phyloP scores from a whole-genome alignment of 108 stramenopile genomes.

The Nitzschia sp. region DNA sequence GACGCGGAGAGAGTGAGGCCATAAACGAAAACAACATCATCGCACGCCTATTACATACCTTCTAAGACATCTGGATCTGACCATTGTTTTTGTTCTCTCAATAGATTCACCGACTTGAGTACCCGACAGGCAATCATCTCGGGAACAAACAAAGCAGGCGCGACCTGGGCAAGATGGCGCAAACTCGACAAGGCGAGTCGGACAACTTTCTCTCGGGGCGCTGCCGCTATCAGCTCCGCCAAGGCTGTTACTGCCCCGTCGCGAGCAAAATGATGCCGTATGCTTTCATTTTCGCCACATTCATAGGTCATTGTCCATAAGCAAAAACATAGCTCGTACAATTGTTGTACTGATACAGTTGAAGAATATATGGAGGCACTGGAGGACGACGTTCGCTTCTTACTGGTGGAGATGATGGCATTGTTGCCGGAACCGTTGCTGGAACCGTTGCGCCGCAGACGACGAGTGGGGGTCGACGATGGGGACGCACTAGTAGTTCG shows the following conservation, averaged over 20 bases:
- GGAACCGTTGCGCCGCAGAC: background rate
- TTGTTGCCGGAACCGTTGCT: background rate
- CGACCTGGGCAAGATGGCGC: constrained; percentile 50
- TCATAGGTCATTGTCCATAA: constrained; percentile 89
- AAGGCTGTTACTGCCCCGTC: constrained; percentile 62
- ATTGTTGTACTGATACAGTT: constrained; percentile 67
- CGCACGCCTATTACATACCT: background rate
- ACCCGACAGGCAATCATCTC: constrained; percentile 80
- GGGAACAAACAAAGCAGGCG: constrained; percentile 40
- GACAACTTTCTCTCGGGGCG: constrained; percentile 87
- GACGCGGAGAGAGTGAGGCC: background rate
- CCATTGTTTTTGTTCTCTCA: constrained; percentile 62
- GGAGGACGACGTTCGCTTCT: background rate
- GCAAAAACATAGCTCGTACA: constrained; percentile 91
- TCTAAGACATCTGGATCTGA: constrained; percentile 82
- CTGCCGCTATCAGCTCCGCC: constrained; percentile 66
- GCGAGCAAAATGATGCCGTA: constrained; percentile 49
- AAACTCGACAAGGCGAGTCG: constrained; percentile 76
- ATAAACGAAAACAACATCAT: background rate
- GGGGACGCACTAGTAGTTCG: background rate
- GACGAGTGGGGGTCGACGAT: background rate
- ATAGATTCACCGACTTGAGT: constrained; percentile 55
- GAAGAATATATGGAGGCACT: background rate
- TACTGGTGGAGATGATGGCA: background rate
- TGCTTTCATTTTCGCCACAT: constrained; percentile 32